Conservation (phyloP, 164 flowering plant genomes). For the Vitis riparia region DNA sequence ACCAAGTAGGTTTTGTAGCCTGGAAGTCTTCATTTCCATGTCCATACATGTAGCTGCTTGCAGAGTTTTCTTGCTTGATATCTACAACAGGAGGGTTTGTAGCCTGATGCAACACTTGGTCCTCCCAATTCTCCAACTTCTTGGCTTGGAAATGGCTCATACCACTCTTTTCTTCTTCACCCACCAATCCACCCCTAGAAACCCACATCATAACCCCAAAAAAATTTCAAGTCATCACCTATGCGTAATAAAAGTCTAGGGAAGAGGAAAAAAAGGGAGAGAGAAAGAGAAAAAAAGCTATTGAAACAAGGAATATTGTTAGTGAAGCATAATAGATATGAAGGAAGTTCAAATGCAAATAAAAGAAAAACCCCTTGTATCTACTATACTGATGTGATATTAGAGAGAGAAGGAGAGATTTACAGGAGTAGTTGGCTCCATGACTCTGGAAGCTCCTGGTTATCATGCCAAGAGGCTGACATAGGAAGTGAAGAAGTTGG, state of each 20-base stretch:
- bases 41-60: conserved; percentile 28
- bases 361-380: background rate
- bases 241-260: too few relatives aligned
- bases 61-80: conserved; percentile 58
- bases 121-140: conserved; percentile 66
- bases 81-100: conserved; percentile 29
- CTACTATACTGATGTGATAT: too few relatives aligned
- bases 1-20: conserved; percentile 38
- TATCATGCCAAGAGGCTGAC: conserved; percentile 32
- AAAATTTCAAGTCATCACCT: background rate
- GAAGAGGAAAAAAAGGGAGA: background rate
- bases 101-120: conserved; percentile 42
- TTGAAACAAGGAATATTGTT: too few relatives aligned
- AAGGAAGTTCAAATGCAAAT: too few relatives aligned
- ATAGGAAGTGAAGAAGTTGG: conserved; percentile 29
- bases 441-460: conserved; percentile 65
- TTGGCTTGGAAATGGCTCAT: conserved; percentile 37
- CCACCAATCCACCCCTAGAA: conserved; percentile 60
- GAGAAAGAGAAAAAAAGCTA: background rate
- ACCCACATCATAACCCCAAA: background rate
- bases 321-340: too few relatives aligned
- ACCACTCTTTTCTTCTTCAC: conserved; percentile 46
- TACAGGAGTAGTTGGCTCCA: conserved; percentile 84
- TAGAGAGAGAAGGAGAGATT: conserved; percentile 20
- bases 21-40: conserved; percentile 46